Evolutionary conservation across 306 rosid genomes (phyloP).

Genomic region (Senna tora): DNA sequence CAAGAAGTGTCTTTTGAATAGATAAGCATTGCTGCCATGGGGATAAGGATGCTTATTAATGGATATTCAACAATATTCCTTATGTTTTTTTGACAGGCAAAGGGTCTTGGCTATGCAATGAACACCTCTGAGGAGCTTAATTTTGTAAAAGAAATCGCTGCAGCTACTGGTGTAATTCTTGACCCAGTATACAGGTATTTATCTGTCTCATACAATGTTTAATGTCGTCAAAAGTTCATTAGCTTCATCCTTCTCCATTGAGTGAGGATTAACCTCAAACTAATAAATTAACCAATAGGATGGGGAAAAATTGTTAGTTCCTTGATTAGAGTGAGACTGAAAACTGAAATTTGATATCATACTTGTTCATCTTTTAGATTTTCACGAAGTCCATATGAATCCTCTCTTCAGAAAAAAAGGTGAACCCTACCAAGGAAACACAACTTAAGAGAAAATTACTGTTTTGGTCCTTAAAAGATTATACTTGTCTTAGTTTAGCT

Average conservation of each 20-base stretch:
- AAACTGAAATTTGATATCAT: constrained; percentile 3
- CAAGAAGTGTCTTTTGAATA: constrained; percentile 10
- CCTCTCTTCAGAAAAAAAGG: constrained; percentile 9
- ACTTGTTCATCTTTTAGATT: neutral
- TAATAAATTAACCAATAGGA: constrained; percentile 14
- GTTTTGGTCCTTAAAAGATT: too few relatives aligned
- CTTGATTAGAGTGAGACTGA: neutral
- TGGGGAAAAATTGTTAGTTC: constrained; percentile 11
- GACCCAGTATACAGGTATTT: constrained; percentile 93
- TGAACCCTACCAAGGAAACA: neutral
- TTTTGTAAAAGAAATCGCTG: constrained; percentile 73
- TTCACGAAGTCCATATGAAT: neutral
- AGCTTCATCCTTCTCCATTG: constrained; percentile 11
- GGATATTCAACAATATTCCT: constrained; percentile 33
- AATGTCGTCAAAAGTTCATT: constrained; percentile 18
- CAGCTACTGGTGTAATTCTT: constrained; percentile 82
- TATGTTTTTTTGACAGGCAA: constrained; percentile 61
- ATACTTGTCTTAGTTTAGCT: too few relatives aligned
- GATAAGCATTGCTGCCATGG: constrained; percentile 3
- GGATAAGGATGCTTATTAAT: constrained; percentile 24
- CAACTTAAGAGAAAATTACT: too few relatives aligned
- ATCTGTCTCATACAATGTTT: constrained; percentile 21
- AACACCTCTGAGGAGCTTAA: constrained; percentile 84
- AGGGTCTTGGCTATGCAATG: constrained; percentile 91
- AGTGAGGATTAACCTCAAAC: constrained; percentile 22